Base-by-base conservation (phyloP, 108 stramenopile genomes). In the Skeletonema grethae region DNA sequence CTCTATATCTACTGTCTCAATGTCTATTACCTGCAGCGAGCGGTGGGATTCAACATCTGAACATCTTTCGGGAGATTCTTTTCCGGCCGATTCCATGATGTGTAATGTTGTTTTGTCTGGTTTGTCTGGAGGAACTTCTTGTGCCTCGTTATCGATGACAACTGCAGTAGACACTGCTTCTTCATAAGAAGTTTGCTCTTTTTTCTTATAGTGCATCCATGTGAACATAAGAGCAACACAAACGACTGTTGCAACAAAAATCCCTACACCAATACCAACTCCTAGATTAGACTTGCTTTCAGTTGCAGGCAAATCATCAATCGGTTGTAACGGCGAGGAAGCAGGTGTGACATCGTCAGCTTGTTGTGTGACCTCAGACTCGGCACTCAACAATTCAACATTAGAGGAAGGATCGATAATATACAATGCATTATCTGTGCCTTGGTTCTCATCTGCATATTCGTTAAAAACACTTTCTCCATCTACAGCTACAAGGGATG, bases 241-340 rank as follows among this genome's bases (percentile, higher is more conserved):
- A 53, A 53, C 6, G 22, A 53, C 22, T 53, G 50, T 22, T 53
- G 50, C 22, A 9, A 53, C 50, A 24, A 53, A 53, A 53, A 53
- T 53, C 15, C 41, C 41, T 5, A 43, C 41, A 53, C 50, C 50
- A 53, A 53, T 7, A 53, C 50, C 50, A 20, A 53, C 50, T 53
- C 20, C 50, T 22, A 53, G 50, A 24, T 22, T 7, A 24, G 50
- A 53, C 22, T 53, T 53, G 18, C 9, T 1, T 24, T 22, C n/a
- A n/a, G n/a, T n/a, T 53, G 50, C 9, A 22, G 50, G 4, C 9
- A 53, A 53, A 53, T 6, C 9, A 22, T 53, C 7, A 7, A 53
- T 53, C 18, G 20, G 8, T 53, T 22, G 50, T 22, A n/a, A 24
- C 22, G 50, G 50, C 2, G 22, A 53, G 4, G 50, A 22, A 22